phyloP scores from a whole-genome alignment of 441 rosid species.

The Erysimum pusillum region DNA sequence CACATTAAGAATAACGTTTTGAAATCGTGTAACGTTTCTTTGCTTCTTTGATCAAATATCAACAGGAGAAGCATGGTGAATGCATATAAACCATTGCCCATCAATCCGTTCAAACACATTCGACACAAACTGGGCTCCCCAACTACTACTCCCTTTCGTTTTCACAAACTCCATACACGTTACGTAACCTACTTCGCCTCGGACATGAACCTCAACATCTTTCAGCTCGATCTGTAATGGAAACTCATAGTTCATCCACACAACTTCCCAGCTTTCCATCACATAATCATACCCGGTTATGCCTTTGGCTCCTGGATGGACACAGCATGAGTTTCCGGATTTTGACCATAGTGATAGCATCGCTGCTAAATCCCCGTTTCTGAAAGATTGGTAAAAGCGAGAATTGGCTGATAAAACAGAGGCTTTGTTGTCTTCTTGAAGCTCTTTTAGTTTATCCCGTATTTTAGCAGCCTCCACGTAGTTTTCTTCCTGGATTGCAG shows the following conservation, averaged over 20 bases:
- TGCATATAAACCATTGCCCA: constrained; percentile 78
- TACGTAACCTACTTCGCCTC: constrained; percentile 79
- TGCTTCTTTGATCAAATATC: constrained; percentile 58
- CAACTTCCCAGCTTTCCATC: constrained; percentile 92
- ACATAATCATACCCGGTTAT: constrained; percentile 76
- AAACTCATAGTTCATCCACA: constrained; percentile 88
- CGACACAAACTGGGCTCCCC: constrained; percentile 93
- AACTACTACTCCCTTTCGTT: constrained; percentile 84
- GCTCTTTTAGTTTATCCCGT: constrained; percentile 65
- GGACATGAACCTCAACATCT: constrained; percentile 68
- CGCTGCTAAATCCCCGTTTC: constrained; percentile 70
- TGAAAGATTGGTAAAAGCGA: constrained; percentile 76
- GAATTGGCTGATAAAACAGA: constrained; percentile 76
- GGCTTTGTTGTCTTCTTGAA: constrained; percentile 74
- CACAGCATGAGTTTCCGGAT: constrained; percentile 71
- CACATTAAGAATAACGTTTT: background rate
- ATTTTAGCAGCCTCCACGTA: constrained; percentile 82
- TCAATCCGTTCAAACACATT: constrained; percentile 82
- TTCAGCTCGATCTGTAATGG: constrained; percentile 81
- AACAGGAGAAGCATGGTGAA: constrained; percentile 91
- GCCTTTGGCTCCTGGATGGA: constrained; percentile 87
- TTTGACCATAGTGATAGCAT: constrained; percentile 80
- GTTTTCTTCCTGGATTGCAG: constrained; percentile 82
- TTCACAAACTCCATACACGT: constrained; percentile 82
- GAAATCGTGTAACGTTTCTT: background rate